A percentile compares a stretch with the other conserved stretches of the same genome.
These are phyloP conservation scores for Melampsora occidentalis DNA, from an alignment of 1,284 basidiomycete genomes.

Conservation along the genomic window DNA sequence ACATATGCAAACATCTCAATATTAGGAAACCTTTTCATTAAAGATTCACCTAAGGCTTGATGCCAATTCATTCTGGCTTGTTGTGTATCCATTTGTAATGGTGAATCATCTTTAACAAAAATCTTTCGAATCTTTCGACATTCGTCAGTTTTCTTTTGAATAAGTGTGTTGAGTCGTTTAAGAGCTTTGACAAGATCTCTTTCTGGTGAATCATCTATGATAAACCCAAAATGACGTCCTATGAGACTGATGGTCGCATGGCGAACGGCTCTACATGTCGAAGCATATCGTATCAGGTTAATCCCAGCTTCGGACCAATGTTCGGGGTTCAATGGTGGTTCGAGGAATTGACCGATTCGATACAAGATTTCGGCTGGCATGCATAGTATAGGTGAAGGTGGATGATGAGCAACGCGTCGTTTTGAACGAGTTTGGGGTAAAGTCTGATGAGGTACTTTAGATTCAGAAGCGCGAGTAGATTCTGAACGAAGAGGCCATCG, in stretches of 20 bases:
- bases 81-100: neutral
- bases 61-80: constrained; percentile 13
- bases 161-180: neutral
- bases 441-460: neutral
- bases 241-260: neutral
- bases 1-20: constrained; percentile 13
- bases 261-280: neutral
- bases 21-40: neutral
- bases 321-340: neutral
- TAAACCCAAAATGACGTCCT: neutral
- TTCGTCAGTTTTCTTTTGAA: neutral
- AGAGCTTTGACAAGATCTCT: neutral
- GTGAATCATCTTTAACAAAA: neutral
- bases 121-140: constrained; percentile 1
- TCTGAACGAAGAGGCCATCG: neutral
- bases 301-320: constrained; percentile 2
- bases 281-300: neutral
- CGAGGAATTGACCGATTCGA: constrained; percentile 6
- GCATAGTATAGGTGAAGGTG: constrained; percentile 6
- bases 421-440: neutral
- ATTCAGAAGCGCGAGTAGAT: neutral
- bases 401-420: neutral
- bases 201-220: neutral
- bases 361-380: constrained; percentile 1
- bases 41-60: neutral